Conservation (phyloP, 768 basidiomycete species). For the Cystofilobasidium capitatum region DNA sequence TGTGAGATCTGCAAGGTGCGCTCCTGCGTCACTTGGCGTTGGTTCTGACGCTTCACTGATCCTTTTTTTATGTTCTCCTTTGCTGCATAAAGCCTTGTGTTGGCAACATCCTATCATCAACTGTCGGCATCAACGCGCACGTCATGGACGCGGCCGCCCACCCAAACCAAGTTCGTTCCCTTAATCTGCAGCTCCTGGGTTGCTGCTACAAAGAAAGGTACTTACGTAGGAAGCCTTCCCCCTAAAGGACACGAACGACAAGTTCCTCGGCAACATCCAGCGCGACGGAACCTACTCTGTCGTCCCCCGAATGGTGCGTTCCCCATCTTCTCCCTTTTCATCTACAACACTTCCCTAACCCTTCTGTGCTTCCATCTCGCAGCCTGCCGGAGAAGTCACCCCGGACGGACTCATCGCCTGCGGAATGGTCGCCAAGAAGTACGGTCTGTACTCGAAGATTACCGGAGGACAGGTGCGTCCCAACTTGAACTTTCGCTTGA, state of each 20-base stretch:
- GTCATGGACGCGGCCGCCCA: constrained; percentile 56
- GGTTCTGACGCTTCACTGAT: background rate
- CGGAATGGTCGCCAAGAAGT: constrained; percentile 59
- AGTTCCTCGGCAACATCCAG: constrained; percentile 62
- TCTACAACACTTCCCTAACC: background rate
- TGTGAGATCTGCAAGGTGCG: constrained; percentile 56
- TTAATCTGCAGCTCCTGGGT: background rate
- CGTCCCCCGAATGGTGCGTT: constrained; percentile 51
- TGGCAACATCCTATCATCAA: constrained; percentile 47
- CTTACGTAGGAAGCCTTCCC: too few species aligned
- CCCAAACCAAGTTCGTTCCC: constrained; percentile 48
- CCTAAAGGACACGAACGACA: constrained; percentile 29
- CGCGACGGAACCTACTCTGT: constrained; percentile 58
- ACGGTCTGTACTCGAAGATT: constrained; percentile 56
- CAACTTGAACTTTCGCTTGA: background rate
- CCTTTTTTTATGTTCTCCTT: too few species aligned
- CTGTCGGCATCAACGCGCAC: constrained; percentile 51
- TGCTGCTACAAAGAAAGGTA: background rate
- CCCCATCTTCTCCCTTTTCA: background rate
- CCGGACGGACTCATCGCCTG: constrained; percentile 58
- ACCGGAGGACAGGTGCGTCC: constrained; percentile 40
- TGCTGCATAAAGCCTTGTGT: constrained; percentile 61
- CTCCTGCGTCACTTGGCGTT: background rate
- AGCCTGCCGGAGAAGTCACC: constrained; percentile 58
- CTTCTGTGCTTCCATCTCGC: background rate